phyloP scores from a whole-genome alignment of 352 stramenopile species.

The Phytophthora pinifolia region DNA sequence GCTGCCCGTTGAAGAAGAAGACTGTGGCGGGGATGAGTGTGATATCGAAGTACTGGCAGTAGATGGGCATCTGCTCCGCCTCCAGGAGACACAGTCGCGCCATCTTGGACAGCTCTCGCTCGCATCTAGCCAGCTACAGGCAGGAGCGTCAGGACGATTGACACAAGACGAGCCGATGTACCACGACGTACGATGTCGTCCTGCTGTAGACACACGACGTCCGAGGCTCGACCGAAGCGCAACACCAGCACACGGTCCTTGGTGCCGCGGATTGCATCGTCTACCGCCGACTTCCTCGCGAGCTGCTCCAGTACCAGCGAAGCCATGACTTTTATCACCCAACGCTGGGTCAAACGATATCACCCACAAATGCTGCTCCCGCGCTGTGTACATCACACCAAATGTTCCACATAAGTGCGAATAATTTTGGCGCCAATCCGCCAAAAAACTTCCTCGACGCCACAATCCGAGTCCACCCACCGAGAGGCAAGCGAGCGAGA shows the following conservation, averaged over 20 bases:
- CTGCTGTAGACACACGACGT: conserved; percentile 79
- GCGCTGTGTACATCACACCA: too few species aligned
- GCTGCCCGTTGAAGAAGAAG: conserved; percentile 88
- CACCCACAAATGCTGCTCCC: too few species aligned
- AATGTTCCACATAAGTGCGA: conserved; percentile 1
- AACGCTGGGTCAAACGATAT: too few species aligned
- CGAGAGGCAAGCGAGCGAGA: background rate
- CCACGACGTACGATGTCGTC: conserved; percentile 70
- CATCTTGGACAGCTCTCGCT: conserved; percentile 81
- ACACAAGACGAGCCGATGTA: background rate
- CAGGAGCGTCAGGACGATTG: background rate
- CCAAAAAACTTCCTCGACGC: too few species aligned
- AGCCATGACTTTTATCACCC: conserved; percentile 36
- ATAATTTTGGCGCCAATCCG: conserved; percentile 33
- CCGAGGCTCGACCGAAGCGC: conserved; percentile 68
- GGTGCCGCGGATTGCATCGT: conserved; percentile 75
- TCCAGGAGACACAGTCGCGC: conserved; percentile 74
- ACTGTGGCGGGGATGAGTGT: conserved; percentile 83
- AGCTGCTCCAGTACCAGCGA: conserved; percentile 76
- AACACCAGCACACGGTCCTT: conserved; percentile 85
- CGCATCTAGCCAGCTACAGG: conserved; percentile 66
- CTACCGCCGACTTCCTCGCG: conserved; percentile 58
- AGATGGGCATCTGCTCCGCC: conserved; percentile 69
- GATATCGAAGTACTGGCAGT: conserved; percentile 90
- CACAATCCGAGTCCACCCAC: conserved; percentile 5